Evolutionary conservation across 495 filamentous ascomycete genomes (phyloP).

Genomic region (Aspergillus heteromorphus): DNA sequence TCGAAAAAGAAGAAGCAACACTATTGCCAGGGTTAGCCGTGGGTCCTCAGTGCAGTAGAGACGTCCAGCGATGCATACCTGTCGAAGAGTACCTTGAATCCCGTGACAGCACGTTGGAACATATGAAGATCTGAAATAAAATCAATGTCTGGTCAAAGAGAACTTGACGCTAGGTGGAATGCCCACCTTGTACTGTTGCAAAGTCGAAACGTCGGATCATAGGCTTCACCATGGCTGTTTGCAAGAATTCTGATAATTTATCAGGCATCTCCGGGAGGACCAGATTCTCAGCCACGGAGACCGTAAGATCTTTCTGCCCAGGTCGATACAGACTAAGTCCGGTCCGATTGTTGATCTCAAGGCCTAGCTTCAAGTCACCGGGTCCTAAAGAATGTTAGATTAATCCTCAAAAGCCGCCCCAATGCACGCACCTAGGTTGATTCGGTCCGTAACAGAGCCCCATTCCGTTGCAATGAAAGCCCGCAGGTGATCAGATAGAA

Average conservation of each 20-base stretch:
- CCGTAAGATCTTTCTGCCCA: slow-evolving; percentile 61
- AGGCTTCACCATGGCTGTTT: slow-evolving; percentile 32
- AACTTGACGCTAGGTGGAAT: background rate
- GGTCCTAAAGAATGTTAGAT: slow-evolving; percentile 37
- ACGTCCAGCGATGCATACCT: slow-evolving; percentile 29
- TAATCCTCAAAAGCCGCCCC: background rate
- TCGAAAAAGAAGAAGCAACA: slow-evolving; percentile 62
- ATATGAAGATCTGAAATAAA: slow-evolving; percentile 56
- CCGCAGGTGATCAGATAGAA: slow-evolving; percentile 65
- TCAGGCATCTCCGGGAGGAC: slow-evolving; percentile 50
- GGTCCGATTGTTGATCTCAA: slow-evolving; percentile 53
- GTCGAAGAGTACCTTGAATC: slow-evolving; percentile 71
- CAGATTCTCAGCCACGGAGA: slow-evolving; percentile 61
- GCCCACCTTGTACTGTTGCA: slow-evolving; percentile 32
- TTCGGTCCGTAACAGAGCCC: slow-evolving; percentile 66
- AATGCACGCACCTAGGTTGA: slow-evolving; percentile 55
- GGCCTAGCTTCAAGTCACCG: slow-evolving; percentile 60
- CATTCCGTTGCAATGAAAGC: slow-evolving; percentile 60
- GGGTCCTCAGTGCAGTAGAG: background rate
- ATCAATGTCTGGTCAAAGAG: slow-evolving; percentile 32
- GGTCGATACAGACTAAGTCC: slow-evolving; percentile 60
- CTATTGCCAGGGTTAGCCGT: background rate
- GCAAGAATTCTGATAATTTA: slow-evolving; percentile 51
- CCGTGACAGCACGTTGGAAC: slow-evolving; percentile 73
- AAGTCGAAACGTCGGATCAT: slow-evolving; percentile 42